Percentiles rank a stretch among this genome's conserved stretches.
phyloP scores from a whole-genome alignment of 805 yeast genomes.

The Myxozyma lipomycoides region DNA sequence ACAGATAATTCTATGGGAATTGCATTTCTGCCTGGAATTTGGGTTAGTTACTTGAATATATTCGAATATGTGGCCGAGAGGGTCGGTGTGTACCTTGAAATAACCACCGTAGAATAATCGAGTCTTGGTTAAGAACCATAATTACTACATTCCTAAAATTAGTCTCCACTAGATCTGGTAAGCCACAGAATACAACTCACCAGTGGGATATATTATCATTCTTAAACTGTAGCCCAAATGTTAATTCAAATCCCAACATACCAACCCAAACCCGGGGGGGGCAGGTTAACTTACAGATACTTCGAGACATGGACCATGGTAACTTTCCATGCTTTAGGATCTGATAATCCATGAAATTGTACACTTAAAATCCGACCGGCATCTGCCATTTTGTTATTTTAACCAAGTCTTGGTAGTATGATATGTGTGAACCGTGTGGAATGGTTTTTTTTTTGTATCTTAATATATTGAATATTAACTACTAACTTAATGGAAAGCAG shows the following conservation, averaged over 20 bases:
- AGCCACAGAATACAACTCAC: constrained; percentile 10
- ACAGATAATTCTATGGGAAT: constrained; percentile 89
- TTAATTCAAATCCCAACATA: background rate
- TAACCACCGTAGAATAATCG: constrained; percentile 92
- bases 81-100: constrained; percentile 56
- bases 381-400: no score
- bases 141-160: constrained; percentile 72
- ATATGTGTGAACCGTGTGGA: no score
- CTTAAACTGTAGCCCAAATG: constrained; percentile 40
- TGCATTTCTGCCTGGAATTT: constrained; percentile 68
- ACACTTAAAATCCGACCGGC: no score
- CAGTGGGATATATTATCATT: constrained; percentile 60
- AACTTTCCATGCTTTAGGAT: constrained; percentile 43
- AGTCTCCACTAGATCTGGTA: background rate
- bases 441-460: no score
- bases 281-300: background rate
- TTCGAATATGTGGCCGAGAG: no score
- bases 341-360: background rate
- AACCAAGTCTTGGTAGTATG: no score
- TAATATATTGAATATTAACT: no score
- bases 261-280: no score
- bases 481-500: no score
- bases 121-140: constrained; percentile 84
- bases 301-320: background rate
- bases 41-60: background rate